Percentiles rank a stretch among this genome's conserved stretches.
Conservation (phyloP, 1,284 basidiomycete species). For the Boletus semigastroideus region DNA sequence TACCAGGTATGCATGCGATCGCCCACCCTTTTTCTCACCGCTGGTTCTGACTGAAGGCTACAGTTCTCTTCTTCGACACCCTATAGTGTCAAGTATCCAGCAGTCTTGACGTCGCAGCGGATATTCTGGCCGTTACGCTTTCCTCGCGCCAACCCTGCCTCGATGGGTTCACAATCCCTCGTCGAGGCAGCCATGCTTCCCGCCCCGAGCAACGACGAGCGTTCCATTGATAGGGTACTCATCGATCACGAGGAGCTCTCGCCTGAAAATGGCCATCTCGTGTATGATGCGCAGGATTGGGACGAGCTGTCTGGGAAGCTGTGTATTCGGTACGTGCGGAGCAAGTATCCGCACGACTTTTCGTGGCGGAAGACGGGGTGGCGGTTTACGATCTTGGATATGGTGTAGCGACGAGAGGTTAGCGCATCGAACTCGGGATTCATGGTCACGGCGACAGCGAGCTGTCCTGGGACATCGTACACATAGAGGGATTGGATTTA, state of each 20-base stretch:
- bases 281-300: slow-evolving; percentile 32
- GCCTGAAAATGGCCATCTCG: slow-evolving; percentile 7
- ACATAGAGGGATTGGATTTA: too few relatives aligned
- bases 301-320: slow-evolving; percentile 31
- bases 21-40: not conserved
- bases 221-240: slow-evolving; percentile 17
- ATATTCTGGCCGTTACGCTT: slow-evolving; percentile 30
- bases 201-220: slow-evolving; percentile 12
- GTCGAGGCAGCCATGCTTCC: slow-evolving; percentile 27
- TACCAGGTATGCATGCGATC: slow-evolving; percentile 29
- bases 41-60: not conserved
- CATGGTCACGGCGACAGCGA: too few relatives aligned
- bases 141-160: slow-evolving; percentile 3
- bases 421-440: too few relatives aligned
- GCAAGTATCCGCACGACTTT: slow-evolving; percentile 24
- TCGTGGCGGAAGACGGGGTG: slow-evolving; percentile 25
- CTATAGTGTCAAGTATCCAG: slow-evolving; percentile 19
- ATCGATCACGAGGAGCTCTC: slow-evolving; percentile 25
- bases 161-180: slow-evolving; percentile 9
- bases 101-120: slow-evolving; percentile 29
- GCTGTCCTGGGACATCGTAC: too few relatives aligned
- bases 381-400: slow-evolving; percentile 26
- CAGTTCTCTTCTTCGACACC: slow-evolving; percentile 22
- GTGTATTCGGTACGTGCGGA: slow-evolving; percentile 24
- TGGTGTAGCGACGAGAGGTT: slow-evolving; percentile 25